Conservation (phyloP, 805 yeast genomes). For the Groenewaldozyma tartarivorans region DNA sequence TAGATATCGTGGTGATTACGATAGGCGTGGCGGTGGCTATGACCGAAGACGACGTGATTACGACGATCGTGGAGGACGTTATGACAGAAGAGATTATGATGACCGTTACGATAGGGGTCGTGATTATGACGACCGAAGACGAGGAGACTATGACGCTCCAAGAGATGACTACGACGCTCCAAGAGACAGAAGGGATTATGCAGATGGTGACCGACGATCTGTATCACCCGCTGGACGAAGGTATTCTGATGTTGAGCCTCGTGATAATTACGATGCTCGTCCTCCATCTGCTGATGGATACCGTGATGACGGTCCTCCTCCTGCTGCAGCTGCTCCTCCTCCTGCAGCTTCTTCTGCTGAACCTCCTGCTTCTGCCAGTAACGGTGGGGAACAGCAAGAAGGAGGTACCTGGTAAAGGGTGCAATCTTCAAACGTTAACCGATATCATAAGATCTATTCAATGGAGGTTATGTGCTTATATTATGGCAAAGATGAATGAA, state of each 20-base stretch:
- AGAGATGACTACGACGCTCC: constrained; percentile 7
- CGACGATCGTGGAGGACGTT: constrained; percentile 12
- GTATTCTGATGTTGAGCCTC: constrained; percentile 2
- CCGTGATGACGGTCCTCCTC: too few species aligned
- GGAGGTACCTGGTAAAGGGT: not conserved
- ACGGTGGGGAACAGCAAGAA: not conserved
- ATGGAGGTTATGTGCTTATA: too few species aligned
- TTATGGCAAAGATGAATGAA: too few species aligned
- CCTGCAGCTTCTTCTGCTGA: not conserved
- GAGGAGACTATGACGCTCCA: constrained; percentile 15
- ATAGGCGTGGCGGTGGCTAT: constrained; percentile 34
- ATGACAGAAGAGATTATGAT: constrained; percentile 1
- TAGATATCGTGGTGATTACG: constrained; percentile 33
- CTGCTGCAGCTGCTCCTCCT: not conserved
- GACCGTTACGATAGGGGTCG: not conserved
- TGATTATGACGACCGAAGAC: constrained; percentile 17
- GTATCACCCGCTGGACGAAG: constrained; percentile 13
- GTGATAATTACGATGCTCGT: not conserved
- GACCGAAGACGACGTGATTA: constrained; percentile 12
- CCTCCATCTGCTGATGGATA: too few species aligned
- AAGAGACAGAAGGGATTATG: not conserved
- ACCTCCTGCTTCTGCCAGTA: constrained; percentile 2
- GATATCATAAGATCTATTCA: too few species aligned
- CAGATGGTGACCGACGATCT: constrained; percentile 15
- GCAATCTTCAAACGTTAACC: too few species aligned